Evolutionary conservation across 306 rosid genomes (phyloP).

Genomic region (Mucuna pruriens): DNA sequence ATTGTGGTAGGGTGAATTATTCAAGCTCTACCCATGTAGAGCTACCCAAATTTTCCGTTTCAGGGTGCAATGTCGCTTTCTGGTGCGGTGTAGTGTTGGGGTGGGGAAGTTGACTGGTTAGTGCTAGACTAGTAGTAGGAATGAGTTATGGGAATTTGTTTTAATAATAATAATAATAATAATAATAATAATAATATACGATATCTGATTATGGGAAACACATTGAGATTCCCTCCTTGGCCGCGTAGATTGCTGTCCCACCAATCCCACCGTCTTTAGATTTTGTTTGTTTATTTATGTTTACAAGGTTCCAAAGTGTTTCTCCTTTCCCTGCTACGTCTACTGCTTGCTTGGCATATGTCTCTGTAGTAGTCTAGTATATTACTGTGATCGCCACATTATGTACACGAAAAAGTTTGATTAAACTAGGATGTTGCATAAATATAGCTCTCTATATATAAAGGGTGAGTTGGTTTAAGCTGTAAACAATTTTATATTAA

Average conservation of each 20-base stretch:
- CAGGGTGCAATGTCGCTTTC: slow-evolving; percentile 5
- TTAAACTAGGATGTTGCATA: neutral
- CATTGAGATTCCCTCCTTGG: neutral
- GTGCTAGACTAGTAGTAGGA: too few relatives aligned
- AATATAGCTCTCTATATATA: too few relatives aligned
- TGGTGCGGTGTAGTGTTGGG: neutral
- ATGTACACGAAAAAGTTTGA: too few relatives aligned
- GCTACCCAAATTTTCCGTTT: neutral
- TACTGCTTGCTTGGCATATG: neutral
- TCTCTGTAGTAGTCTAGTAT: neutral
- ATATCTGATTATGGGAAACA: neutral
- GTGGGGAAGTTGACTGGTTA: neutral
- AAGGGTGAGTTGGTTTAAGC: neutral
- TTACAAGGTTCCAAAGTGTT: neutral
- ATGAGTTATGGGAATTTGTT: neutral
- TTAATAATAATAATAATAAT: too few relatives aligned
- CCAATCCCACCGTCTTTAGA: slow-evolving; percentile 25
- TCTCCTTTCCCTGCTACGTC: neutral
- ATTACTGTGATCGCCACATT: too few relatives aligned
- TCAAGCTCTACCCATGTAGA: neutral
- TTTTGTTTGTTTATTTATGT: neutral
- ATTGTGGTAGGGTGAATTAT: neutral
- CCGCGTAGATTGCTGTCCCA: neutral
- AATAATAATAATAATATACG: neutral
- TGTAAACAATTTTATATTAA: too few relatives aligned